Conservation (phyloP, 805 yeast genomes). For the Saccharomycopsis capsularis region DNA sequence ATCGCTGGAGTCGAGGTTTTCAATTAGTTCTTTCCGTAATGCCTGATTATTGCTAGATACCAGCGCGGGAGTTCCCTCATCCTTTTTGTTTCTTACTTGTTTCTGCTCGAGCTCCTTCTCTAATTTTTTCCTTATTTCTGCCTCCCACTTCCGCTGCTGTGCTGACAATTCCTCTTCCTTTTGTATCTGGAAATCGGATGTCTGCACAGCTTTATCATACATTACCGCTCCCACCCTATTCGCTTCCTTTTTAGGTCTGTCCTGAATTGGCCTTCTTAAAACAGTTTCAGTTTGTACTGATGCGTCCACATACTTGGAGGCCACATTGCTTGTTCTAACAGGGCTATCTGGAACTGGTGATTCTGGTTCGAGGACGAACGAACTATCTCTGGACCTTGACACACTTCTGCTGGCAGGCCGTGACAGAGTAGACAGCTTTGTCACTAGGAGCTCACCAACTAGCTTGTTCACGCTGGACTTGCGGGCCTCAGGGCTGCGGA, state of each 20-base stretch:
- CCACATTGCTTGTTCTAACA: neutral
- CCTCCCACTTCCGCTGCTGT: slow-evolving; percentile 5
- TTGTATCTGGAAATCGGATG: slow-evolving; percentile 14
- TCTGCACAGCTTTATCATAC: slow-evolving; percentile 19
- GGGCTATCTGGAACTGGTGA: neutral
- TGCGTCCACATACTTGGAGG: slow-evolving; percentile 12
- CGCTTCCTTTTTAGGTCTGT: neutral
- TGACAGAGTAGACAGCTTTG: neutral
- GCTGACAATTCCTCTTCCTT: slow-evolving; percentile 8
- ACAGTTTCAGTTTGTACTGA: slow-evolving; percentile 8
- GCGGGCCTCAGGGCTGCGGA: neutral
- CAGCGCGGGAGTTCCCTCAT: neutral
- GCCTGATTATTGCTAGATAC: neutral
- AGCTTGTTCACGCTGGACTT: slow-evolving; percentile 8
- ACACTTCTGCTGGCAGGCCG: no score
- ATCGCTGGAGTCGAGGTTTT: neutral
- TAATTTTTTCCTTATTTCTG: slow-evolving; percentile 2
- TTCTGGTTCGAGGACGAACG: neutral
- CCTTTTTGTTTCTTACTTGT: neutral
- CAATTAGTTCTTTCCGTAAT: neutral
- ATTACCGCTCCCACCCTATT: no score
- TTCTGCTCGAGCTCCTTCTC: slow-evolving; percentile 3
- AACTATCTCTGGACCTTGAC: neutral
- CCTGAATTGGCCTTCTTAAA: neutral
- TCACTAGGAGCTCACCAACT: slow-evolving; percentile 12